These are phyloP conservation scores for Talaromyces sp. DNA, from an alignment of 2,329 filamentous ascomycete species.

Conservation along the genomic window DNA sequence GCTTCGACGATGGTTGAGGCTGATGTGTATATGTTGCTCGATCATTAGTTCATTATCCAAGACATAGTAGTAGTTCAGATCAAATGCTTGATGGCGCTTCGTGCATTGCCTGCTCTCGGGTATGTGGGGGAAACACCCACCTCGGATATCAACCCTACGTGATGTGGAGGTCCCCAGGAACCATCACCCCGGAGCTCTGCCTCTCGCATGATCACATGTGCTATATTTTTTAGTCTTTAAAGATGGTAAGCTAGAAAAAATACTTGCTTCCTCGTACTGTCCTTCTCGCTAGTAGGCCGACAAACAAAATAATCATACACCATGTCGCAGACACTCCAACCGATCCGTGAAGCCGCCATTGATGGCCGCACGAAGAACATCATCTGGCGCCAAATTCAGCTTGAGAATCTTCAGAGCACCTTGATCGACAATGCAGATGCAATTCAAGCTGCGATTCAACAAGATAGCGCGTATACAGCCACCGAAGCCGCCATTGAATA, in stretches of 20 bases:
- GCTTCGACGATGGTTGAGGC: too few species aligned
- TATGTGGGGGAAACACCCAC: slow-evolving; percentile 9
- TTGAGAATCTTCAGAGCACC: slow-evolving; percentile 16
- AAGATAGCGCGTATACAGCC: neutral
- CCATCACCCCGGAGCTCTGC: neutral
- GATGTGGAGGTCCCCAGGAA: neutral
- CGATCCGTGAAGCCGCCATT: slow-evolving; percentile 17
- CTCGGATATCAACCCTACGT: neutral
- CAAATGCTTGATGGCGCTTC: neutral
- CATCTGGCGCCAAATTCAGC: slow-evolving; percentile 17
- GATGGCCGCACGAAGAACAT: slow-evolving; percentile 18
- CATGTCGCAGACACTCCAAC: slow-evolving; percentile 14
- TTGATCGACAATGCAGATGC: slow-evolving; percentile 11
- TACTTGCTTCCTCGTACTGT: neutral
- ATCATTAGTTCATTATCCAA: neutral
- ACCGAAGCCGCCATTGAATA: slow-evolving; percentile 17
- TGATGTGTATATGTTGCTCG: neutral
- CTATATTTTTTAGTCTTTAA: neutral
- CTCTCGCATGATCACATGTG: neutral
- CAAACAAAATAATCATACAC: neutral
- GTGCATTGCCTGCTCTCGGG: neutral
- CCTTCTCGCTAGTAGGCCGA: neutral
- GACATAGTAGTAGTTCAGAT: neutral
- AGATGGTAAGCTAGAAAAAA: neutral
- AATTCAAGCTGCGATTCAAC: slow-evolving; percentile 7